Evolutionary conservation across 2,329 filamentous ascomycete genomes (phyloP), one percentile per base, ranked within the genome.

Genomic region (Arthrobotrys megalospora): DNA sequence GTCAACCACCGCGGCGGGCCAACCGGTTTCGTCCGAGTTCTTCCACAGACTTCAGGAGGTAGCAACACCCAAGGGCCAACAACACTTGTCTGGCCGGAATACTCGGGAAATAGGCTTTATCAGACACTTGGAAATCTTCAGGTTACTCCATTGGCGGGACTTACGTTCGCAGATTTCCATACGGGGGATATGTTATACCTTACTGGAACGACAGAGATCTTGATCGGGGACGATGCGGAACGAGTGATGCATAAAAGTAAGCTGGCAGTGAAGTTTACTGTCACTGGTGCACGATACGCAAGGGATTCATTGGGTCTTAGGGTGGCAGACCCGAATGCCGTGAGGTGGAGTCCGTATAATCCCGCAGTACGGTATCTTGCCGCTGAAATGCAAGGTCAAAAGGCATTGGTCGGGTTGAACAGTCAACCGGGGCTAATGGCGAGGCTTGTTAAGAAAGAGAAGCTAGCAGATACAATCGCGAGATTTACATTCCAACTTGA

Each of bases 101-200:
- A 92, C 83, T 94, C 91, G 0, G 93, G 93, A 6, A 97, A 97
- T 83, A 87, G 92, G 14, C 85, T 96, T 0, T 97, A 96, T 81
- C 93, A 96, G 83, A 93, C 91, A 0, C 87, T 96, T 0, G 93
- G 93, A 0, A 97, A 97, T 82, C 85, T 96, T 12, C 86, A 88
- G 45, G 84, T 88, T 6, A 91, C 90, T 36, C 92, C 92, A 0
- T 85, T 86, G 16, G 89, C 92, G 1, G 93, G 93, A 2, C 83
- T 95, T 60, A 89, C 88, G 1, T 87, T 97, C 41, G 92, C 93
- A 0, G 90, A 94, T 83, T 95, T 92, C 82, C 87, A 88, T 3
- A 92, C 89, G 0, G 91, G 91, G 0, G 86, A 93, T 81, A 90
- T 92, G 5, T 86, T 97, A 1, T 95, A 95, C 83, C 84, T 91